Base-by-base conservation (phyloP, 2,329 filamentous ascomycete species). In the Drechslera avenae region DNA sequence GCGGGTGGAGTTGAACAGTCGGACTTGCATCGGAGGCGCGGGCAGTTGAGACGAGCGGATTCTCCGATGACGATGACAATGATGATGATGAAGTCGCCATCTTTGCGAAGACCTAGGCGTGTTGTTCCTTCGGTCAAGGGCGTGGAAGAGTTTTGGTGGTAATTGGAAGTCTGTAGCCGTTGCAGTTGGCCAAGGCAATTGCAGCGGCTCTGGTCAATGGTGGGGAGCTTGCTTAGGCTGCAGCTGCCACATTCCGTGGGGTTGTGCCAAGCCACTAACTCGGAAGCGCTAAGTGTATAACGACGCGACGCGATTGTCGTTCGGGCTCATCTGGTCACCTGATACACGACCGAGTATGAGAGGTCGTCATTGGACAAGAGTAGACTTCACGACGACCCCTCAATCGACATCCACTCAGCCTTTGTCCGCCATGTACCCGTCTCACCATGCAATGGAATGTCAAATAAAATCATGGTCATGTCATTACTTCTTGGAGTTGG, bases 1-100 rank as follows among this genome's bases (percentile, higher is more conserved):
- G 86, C 19, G 94, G 94, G 68, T 99, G 94, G 14, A 99, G 85
- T 63, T 91, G 86, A 48, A 91, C 85, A 59, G 91, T 87, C 36
- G 95, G 84, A 42, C 86, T 85, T 16, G 87, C 87, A 73, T 94
- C 90, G 34, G 84, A 85, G 67, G 69, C 71, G 54, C 74, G 75
- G 39, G 69, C 68, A 35, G 64, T 75, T 13, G 77, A 76, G 39
- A 80, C 59, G 18, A 80, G 75, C 18, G 75, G 73, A 48, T 79
- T 79, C 9, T 54, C 46, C 23, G 65, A 52, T n/a, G 59, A 53
- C 17, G n/a, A n/a, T n/a, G n/a, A n/a, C n/a, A n/a, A n/a, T n/a
- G n/a, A n/a, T n/a, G n/a, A n/a, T n/a, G n/a, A n/a, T n/a, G n/a
- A n/a, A n/a, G 61, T 66, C 34, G 68, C 71, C 75, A 77, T 77